A percentile compares a stretch with the other conserved stretches of the same genome.
Evolutionary conservation across 1,284 basidiomycete genomes (phyloP).

Genomic region (Meripilus lineatus): DNA sequence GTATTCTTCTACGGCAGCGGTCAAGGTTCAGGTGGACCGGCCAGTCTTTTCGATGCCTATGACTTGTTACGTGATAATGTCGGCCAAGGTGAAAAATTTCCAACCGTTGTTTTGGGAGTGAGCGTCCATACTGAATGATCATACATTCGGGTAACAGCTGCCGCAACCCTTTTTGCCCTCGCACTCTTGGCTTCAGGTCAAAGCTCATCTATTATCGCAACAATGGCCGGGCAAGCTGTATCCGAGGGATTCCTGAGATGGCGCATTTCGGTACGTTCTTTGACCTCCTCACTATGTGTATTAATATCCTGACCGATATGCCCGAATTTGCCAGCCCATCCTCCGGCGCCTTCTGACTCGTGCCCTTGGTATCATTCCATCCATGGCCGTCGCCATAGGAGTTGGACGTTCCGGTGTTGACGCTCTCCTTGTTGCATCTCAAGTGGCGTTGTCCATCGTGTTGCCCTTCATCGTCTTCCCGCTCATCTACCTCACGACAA

Average conservation of each 20-base stretch:
- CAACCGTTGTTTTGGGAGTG: background rate
- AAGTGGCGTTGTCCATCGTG: constrained; percentile 85
- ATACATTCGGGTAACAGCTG: constrained; percentile 47
- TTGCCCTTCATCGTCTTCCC: constrained; percentile 87
- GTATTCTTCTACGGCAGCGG: constrained; percentile 68
- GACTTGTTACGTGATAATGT: constrained; percentile 62
- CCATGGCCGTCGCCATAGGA: constrained; percentile 73
- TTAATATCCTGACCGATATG: constrained; percentile 7
- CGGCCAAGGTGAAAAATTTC: constrained; percentile 51
- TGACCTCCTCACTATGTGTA: background rate
- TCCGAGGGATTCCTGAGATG: constrained; percentile 93
- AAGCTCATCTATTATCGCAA: constrained; percentile 90
- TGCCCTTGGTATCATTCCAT: constrained; percentile 82
- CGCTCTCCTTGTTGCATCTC: constrained; percentile 79
- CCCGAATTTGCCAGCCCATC: constrained; percentile 57
- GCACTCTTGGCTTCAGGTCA: constrained; percentile 86
- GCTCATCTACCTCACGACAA: constrained; percentile 72
- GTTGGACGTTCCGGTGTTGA: constrained; percentile 78
- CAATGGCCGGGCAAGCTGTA: constrained; percentile 89
- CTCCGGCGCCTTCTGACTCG: constrained; percentile 82
- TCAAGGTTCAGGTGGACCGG: constrained; percentile 38
- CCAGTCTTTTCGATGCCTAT: constrained; percentile 81
- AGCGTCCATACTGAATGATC: background rate
- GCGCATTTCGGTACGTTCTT: constrained; percentile 69
- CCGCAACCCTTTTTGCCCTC: constrained; percentile 82